Percentiles rank a stretch among this genome's conserved stretches.
Evolutionary conservation across 805 yeast genomes (phyloP).

Genomic region (Myxozyma vanderwaltii): DNA sequence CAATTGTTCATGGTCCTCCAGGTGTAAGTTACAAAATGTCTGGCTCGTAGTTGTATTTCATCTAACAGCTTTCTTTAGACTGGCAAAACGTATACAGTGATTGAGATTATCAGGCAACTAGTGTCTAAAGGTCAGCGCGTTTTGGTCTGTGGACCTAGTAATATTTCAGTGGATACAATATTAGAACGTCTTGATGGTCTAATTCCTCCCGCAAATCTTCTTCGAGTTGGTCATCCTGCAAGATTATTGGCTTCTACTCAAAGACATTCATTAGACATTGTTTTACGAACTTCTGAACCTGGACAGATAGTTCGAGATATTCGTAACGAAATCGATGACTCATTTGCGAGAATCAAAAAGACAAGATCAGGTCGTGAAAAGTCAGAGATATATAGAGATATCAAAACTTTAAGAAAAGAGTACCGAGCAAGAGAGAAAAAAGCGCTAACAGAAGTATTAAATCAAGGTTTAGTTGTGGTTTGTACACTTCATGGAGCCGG

Average conservation of each 20-base stretch:
- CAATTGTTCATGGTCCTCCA: slow-evolving; percentile 77
- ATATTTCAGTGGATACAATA: slow-evolving; percentile 82
- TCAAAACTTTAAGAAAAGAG: slow-evolving; percentile 71
- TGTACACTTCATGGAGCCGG: slow-evolving; percentile 80
- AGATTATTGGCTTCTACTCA: slow-evolving; percentile 64
- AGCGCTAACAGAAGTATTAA: slow-evolving; percentile 59
- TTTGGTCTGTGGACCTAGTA: slow-evolving; percentile 91
- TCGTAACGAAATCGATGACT: slow-evolving; percentile 63
- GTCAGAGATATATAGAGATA: slow-evolving; percentile 64
- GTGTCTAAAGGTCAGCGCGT: slow-evolving; percentile 58
- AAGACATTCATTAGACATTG: slow-evolving; percentile 73
- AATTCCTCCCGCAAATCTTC: slow-evolving; percentile 52
- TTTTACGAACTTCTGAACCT: slow-evolving; percentile 59
- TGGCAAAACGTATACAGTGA: slow-evolving; percentile 80
- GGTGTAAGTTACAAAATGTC: slow-evolving; percentile 45
- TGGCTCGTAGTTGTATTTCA: neutral
- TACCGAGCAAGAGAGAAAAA: slow-evolving; percentile 65
- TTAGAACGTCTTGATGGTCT: slow-evolving; percentile 65
- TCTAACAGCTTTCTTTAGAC: slow-evolving; percentile 45
- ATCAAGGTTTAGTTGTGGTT: slow-evolving; percentile 67
- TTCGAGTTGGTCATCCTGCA: slow-evolving; percentile 94
- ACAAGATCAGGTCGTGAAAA: slow-evolving; percentile 66
- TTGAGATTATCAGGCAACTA: slow-evolving; percentile 78
- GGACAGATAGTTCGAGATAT: slow-evolving; percentile 69
- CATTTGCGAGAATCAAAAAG: slow-evolving; percentile 59